Base-by-base conservation (phyloP, 2,329 filamentous ascomycete genomes). In the Cercospora brassicicola region DNA sequence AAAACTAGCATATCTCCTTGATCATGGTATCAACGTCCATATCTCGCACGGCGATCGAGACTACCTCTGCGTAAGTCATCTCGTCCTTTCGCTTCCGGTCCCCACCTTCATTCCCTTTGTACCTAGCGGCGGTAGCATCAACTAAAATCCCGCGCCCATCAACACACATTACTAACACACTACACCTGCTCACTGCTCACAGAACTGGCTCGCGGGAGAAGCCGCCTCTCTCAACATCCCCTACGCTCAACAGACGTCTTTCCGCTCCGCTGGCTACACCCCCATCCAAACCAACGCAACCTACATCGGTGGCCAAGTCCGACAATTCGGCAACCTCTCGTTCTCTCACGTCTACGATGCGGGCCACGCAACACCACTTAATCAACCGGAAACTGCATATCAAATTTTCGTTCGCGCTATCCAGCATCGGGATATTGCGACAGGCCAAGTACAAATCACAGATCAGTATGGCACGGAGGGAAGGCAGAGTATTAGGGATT, bases 31-130 rank as follows among this genome's bases (percentile, higher is more conserved):
- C 67, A 86, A 86, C 69, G 84, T 88, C 11, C 81, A 85, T 45
- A 73, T 87, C 48, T 79, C 86, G 33, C 86, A 86, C 69, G 86
- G 85, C 6, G 86, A 88, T 74, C 78, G 83, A 7, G 86, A 88
- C 73, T 87, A 82, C 71, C 80, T 82, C 10, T 72, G 69, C 15
- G 69, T 70, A 56, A 42, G 18, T 20, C 18, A 20, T 20, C 18
- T 20, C 18, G 18, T 20, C 18, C 18, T 20, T 20, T 20, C 18
- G 18, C 18, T 20, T 20, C 18, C 18, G 18, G 18, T 20, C 18
- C 18, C 18, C 18, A 20, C 18, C 18, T 20, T 20, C 18, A 2
- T 20, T 20, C 18, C 18, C 1, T 20, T 20, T 20, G 18, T 20
- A 20, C 18, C 18, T 2, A 20, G 18, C 18, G 18, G 18, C 18